Conservation (phyloP, 1,139 yeast genomes). For the Martiniozyma asiatica region DNA sequence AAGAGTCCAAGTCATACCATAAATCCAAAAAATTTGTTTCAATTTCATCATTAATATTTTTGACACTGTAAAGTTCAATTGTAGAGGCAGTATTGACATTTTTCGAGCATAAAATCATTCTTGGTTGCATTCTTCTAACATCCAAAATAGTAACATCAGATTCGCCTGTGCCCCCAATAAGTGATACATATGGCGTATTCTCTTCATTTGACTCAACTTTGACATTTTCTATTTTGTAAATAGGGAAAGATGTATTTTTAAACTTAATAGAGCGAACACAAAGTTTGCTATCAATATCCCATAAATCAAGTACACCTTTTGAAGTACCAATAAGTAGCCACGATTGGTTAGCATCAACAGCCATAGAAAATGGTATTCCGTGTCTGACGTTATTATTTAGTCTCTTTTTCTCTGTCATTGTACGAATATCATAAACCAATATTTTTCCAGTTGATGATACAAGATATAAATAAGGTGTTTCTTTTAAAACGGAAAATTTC, state of each 20-base stretch:
- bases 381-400: constrained; percentile 48
- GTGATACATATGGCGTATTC: constrained; percentile 31
- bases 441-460: constrained; percentile 46
- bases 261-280: constrained; percentile 53
- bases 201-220: constrained; percentile 22
- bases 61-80: constrained; percentile 26
- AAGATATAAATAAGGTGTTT: constrained; percentile 29
- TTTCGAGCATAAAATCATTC: constrained; percentile 36
- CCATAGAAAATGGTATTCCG: constrained; percentile 55
- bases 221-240: constrained; percentile 30
- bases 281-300: constrained; percentile 69
- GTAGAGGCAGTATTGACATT: constrained; percentile 19
- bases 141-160: constrained; percentile 69
- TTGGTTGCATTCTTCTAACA: constrained; percentile 51
- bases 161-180: constrained; percentile 56
- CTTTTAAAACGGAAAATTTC: constrained; percentile 26
- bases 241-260: constrained; percentile 31
- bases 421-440: constrained; percentile 45
- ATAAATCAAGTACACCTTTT: constrained; percentile 59
- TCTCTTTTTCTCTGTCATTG: constrained; percentile 33
- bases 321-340: constrained; percentile 73
- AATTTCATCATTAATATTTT: constrained; percentile 21
- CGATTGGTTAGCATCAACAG: constrained; percentile 36
- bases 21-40: constrained; percentile 19
- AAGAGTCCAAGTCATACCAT: constrained; percentile 12